Conservation (phyloP, 2,329 filamentous ascomycete genomes). For the Leptodontidium sp. region DNA sequence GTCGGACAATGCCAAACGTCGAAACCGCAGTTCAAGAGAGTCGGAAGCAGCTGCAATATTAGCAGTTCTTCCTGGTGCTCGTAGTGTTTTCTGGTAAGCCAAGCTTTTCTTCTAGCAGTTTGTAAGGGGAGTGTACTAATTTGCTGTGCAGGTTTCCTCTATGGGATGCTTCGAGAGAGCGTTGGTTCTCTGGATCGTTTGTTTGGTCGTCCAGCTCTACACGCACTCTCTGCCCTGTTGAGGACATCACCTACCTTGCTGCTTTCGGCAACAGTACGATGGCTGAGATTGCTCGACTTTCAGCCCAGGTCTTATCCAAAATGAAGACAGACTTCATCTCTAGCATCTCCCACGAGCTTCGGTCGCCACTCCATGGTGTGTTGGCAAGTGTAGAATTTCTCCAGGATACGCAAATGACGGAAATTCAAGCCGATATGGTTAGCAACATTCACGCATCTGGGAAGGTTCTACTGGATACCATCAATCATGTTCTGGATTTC, state of each 20-base stretch:
- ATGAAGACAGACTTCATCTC: constrained; percentile 62
- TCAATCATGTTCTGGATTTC: constrained; percentile 61
- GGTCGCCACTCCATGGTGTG: constrained; percentile 68
- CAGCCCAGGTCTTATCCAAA: constrained; percentile 49
- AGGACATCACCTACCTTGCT: constrained; percentile 59
- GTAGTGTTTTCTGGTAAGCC: constrained; percentile 52
- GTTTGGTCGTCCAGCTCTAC: constrained; percentile 56
- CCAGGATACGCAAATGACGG: constrained; percentile 57
- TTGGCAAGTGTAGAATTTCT: constrained; percentile 62
- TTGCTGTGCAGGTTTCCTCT: constrained; percentile 50
- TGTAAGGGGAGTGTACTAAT: background rate
- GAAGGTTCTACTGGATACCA: constrained; percentile 60
- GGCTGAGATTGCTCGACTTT: constrained; percentile 61
- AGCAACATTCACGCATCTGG: constrained; percentile 60
- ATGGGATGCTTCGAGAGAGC: constrained; percentile 55
- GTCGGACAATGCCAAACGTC: constrained; percentile 26
- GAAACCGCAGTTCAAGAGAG: constrained; percentile 38
- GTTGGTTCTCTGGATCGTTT: constrained; percentile 60
- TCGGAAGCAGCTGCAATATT: constrained; percentile 47
- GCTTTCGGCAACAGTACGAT: constrained; percentile 64
- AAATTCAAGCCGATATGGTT: constrained; percentile 56
- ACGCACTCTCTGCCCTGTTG: constrained; percentile 54
- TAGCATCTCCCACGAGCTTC: constrained; percentile 67
- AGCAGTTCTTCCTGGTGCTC: constrained; percentile 52
- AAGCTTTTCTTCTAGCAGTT: too few species aligned